phyloP scores from a whole-genome alignment of 441 rosid species.

The Raphanus hybrid region DNA sequence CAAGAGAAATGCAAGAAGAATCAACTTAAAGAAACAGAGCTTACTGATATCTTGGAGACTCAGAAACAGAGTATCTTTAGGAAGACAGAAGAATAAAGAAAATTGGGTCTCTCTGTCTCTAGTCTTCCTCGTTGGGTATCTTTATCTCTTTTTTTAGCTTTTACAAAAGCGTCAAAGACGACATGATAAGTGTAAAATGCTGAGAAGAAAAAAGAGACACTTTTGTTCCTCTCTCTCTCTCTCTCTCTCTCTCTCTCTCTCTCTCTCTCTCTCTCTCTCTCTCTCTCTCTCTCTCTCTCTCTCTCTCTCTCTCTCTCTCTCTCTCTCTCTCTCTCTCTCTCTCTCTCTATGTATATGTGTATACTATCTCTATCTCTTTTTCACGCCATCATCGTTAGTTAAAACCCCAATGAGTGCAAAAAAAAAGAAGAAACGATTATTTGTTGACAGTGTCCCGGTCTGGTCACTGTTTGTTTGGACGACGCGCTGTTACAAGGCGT shows the following conservation, averaged over 20 bases:
- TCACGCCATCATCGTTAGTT: conserved; percentile 33
- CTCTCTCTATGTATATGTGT: too few species aligned
- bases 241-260: background rate
- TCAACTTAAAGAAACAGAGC: background rate
- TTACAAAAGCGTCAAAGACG: conserved; percentile 37
- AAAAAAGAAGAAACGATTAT: conserved; percentile 13
- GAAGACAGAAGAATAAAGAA: conserved; percentile 11
- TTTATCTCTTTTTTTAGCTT: conserved; percentile 28
- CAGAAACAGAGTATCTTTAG: background rate
- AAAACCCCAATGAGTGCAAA: too few species aligned
- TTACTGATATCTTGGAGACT: background rate
- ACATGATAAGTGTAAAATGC: conserved; percentile 37
- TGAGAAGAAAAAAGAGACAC: conserved; percentile 30
- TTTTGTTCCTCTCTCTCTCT: conserved; percentile 20
- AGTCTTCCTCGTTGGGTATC: conserved; percentile 38
- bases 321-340: background rate
- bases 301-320: background rate
- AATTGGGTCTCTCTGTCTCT: conserved; percentile 28
- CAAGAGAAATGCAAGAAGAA: too few species aligned
- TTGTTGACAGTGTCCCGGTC: conserved; percentile 24
- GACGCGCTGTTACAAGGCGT: conserved; percentile 22
- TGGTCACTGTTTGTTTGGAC: background rate
- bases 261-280: background rate
- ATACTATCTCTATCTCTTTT: too few species aligned
- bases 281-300: background rate